These are phyloP conservation scores for Periconia sp. DNA, from an alignment of 2,329 filamentous ascomycete genomes.

Conservation along the genomic window DNA sequence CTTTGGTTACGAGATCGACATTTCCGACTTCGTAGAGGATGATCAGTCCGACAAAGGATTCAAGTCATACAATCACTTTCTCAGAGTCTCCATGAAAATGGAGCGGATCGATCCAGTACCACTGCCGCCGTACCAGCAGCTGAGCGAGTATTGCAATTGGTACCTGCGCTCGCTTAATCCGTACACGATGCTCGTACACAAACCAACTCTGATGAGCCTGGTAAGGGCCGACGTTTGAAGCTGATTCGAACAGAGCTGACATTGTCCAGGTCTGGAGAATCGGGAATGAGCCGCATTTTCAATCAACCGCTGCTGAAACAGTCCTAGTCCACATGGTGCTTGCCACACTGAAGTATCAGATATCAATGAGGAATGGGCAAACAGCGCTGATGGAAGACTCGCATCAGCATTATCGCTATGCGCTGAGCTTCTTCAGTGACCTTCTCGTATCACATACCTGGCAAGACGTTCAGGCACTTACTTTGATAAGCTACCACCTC, in stretches of 20 bases:
- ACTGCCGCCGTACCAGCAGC: slow-evolving; percentile 68
- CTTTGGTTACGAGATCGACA: slow-evolving; percentile 79
- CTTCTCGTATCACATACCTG: slow-evolving; percentile 67
- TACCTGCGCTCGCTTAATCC: slow-evolving; percentile 76
- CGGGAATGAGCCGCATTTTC: slow-evolving; percentile 72
- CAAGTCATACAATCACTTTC: slow-evolving; percentile 74
- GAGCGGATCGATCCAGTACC: slow-evolving; percentile 61
- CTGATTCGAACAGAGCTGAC: slow-evolving; percentile 7
- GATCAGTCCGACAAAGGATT: slow-evolving; percentile 62
- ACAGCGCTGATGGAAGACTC: slow-evolving; percentile 65
- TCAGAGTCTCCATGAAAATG: slow-evolving; percentile 67
- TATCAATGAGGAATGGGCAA: slow-evolving; percentile 70
- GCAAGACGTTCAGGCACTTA: slow-evolving; percentile 73
- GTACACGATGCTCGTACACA: slow-evolving; percentile 79
- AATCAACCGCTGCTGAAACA: slow-evolving; percentile 67
- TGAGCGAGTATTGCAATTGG: slow-evolving; percentile 73
- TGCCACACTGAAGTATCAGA: slow-evolving; percentile 78
- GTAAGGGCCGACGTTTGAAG: slow-evolving; percentile 54
- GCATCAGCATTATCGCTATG: slow-evolving; percentile 80
- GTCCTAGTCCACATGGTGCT: slow-evolving; percentile 81
- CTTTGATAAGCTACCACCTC: slow-evolving; percentile 73
- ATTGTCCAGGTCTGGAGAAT: slow-evolving; percentile 67
- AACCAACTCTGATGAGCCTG: slow-evolving; percentile 72
- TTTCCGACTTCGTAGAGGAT: slow-evolving; percentile 71
- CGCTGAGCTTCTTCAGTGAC: slow-evolving; percentile 71